Conservation (phyloP, 129 eudicot genomes). For the Oenanthe sinensis region DNA sequence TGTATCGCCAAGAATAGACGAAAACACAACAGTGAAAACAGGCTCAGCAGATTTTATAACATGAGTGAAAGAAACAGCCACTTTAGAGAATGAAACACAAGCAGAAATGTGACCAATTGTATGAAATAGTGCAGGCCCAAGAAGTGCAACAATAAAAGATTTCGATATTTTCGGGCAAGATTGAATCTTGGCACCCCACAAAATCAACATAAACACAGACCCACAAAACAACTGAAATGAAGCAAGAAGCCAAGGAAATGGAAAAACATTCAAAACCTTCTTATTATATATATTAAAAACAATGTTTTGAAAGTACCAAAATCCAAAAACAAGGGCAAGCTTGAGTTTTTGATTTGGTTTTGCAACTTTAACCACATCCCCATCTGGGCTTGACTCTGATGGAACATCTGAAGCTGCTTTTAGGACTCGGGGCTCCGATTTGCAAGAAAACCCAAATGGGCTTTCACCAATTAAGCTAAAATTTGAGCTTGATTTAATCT, state of each 20-base stretch:
- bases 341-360: conserved; percentile 56
- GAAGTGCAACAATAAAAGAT: conserved; percentile 62
- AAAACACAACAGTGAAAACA: conserved; percentile 75
- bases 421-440: conserved; percentile 28
- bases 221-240: conserved; percentile 79
- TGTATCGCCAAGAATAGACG: conserved; percentile 65
- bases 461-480: conserved; percentile 8
- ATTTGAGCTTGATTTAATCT: conserved; percentile 22
- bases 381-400: conserved; percentile 53
- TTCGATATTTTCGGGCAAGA: conserved; percentile 67
- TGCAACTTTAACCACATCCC: conserved; percentile 23
- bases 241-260: conserved; percentile 91
- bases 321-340: conserved; percentile 66
- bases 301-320: conserved; percentile 92
- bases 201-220: conserved; percentile 69
- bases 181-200: conserved; percentile 74
- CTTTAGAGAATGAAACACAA: conserved; percentile 95
- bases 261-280: conserved; percentile 67
- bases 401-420: conserved; percentile 41
- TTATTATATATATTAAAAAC: conserved; percentile 87
- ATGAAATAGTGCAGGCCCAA: conserved; percentile 95
- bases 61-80: conserved; percentile 97
- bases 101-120: conserved; percentile 97
- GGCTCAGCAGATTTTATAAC: conserved; percentile 96
- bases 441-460: conserved; percentile 21